Base-by-base conservation (phyloP, 2,329 filamentous ascomycete species). In the Raffaelea albimanens region DNA sequence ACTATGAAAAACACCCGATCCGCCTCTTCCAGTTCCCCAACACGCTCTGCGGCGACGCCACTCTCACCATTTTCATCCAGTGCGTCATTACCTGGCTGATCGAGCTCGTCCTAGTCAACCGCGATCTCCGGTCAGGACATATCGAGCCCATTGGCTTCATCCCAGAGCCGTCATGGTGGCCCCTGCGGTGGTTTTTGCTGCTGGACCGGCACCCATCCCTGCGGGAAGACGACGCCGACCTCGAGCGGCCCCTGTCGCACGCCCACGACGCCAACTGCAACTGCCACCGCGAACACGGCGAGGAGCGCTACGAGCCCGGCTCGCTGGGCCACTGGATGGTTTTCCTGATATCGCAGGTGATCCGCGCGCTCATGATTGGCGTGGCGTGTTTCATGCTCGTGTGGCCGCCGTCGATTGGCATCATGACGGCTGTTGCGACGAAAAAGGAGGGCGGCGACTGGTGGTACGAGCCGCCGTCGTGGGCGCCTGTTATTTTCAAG, bases 401-500 rank as follows among this genome's bases (percentile, higher is more conserved):
- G 25, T 74, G 71, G 63, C 66, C 65, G 3, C 55, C 64, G 1
- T 59, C 60, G 8, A 60, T 78, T 19, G 71, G 69, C 36, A 59
- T 72, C 21, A 53, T 76, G 51, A 64, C 61, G 2, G 48, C 62
- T 0, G 48, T 67, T 0, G 7, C 25, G 25, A 72, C 72, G 4
- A 55, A 52, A 18, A 59, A 51, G 36, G 48, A 56, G 8, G 63
- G 60, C 9, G 60, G 63, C 36, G 74, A 76, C 53, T 75, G 65
- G 59, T 63, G 18, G 14, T 38, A 38, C 34, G 9, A 61, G 10
- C 55, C 58, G 16, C 57, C 57, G 33, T 53, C 53, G 11, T 77
- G 72, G 72, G 59, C 62, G 46, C 73, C 72, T 9, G 61, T 72
- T 52, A 54, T 71, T 25, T 77, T 75, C 61, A 77, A 77, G 61